These are phyloP conservation scores for Calonectria pseudoreteaudii DNA, from an alignment of 2,329 filamentous ascomycete species.

Conservation along the genomic window DNA sequence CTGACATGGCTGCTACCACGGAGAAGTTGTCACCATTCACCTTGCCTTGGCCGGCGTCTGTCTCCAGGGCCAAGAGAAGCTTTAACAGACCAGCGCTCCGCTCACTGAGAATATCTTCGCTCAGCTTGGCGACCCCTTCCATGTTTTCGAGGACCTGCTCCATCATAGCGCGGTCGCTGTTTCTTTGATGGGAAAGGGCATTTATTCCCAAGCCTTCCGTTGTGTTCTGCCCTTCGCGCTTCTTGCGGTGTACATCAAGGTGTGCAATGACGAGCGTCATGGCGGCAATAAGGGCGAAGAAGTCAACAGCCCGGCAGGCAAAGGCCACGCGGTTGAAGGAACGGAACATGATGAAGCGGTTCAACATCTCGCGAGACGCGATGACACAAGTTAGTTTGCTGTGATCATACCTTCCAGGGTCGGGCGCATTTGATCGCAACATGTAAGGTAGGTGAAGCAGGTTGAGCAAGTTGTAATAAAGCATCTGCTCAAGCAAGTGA, in stretches of 20 bases:
- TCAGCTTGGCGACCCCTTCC: not conserved
- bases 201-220: not conserved
- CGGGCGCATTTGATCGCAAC: slow-evolving; percentile 35
- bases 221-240: not conserved
- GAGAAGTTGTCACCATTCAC: not conserved
- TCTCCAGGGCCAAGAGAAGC: not conserved
- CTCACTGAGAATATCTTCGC: not conserved
- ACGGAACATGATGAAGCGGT: slow-evolving; percentile 50
- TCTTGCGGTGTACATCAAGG: slow-evolving; percentile 1
- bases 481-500: slow-evolving; percentile 49
- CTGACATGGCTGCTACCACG: slow-evolving; percentile 45
- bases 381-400: slow-evolving; percentile 51
- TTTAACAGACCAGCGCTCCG: not conserved
- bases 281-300: slow-evolving; percentile 51
- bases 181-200: not conserved
- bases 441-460: slow-evolving; percentile 56
- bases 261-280: slow-evolving; percentile 51
- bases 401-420: slow-evolving; percentile 43
- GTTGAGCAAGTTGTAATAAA: slow-evolving; percentile 53
- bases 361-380: slow-evolving; percentile 52
- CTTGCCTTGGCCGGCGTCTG: not conserved
- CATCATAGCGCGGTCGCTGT: slow-evolving; percentile 17
- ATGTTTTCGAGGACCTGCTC: slow-evolving; percentile 34
- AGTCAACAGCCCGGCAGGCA: slow-evolving; percentile 51
- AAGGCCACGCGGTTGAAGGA: slow-evolving; percentile 43